Base-by-base conservation (phyloP, 1,139 yeast species). In the Meyerozyma smithsonii region DNA sequence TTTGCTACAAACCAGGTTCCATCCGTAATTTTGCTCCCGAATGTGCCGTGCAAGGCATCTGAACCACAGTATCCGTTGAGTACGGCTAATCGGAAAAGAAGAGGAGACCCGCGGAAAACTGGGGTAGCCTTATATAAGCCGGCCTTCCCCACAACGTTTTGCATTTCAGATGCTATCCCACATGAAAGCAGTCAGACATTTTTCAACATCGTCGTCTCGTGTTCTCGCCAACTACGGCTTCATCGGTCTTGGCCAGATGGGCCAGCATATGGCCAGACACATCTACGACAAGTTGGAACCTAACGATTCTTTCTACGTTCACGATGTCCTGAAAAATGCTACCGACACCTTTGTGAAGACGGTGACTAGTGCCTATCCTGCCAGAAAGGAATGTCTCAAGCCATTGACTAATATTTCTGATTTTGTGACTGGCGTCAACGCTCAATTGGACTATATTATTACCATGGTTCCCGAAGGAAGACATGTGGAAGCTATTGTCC, bases 381-480 rank as follows among this genome's bases (percentile, higher is more conserved):
- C 46, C 8, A 56, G 61, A 36, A 48, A 51, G 15, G 40, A 44
- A 3, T 44, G 46, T 36, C 42, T 69, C 39, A 39, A 35, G n/a
- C 41, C 58, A 11, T 56, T 69, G 38, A 35, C 51, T 10, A 33
- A 55, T 10, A 45, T 69, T 20, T 41, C 51, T 5, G 58, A 58
- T 5, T 66, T 68, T 42, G 71, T 64, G 8, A 60, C 57, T 11
- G 62, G 61, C 5, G 74, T 70, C 8, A 74, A 68, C 28, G 42
- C 51, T 11, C 69, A 59, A 25, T 61, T 72, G 54, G 74, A 69
- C 47, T 69, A 49, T 41, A 61, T 77, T 30, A 52, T 76, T 32
- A 74, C 82, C 16, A 77, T 77, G 82, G 77, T 78, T 6, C 83
- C 83, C 1, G 81, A 74, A 50, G 81, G 82, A 2, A 61, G 62